Evolutionary conservation across 345 rosid genomes (phyloP).

Genomic region (Eucalyptus sp.): DNA sequence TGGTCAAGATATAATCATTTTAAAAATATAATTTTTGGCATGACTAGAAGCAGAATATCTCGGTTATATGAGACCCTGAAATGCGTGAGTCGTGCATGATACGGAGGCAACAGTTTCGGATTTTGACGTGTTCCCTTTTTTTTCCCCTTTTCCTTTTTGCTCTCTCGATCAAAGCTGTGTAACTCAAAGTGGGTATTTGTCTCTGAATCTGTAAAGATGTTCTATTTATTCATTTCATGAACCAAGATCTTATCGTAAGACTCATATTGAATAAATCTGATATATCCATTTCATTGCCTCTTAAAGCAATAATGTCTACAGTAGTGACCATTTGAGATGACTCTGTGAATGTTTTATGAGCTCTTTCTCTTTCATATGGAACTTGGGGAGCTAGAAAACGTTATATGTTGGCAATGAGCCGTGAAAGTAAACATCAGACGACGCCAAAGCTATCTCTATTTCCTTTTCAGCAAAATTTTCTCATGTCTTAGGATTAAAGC

Average conservation of each 20-base stretch:
- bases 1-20: too few species aligned
- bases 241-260: too few species aligned
- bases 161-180: background rate
- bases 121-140: background rate
- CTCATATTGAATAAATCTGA: background rate
- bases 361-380: background rate
- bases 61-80: too few species aligned
- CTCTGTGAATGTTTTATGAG: background rate
- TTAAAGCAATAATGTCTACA: background rate
- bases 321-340: conserved; percentile 1
- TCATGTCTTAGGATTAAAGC: background rate
- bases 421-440: background rate
- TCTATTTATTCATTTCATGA: too few species aligned
- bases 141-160: background rate
- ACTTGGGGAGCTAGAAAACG: background rate
- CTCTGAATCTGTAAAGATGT: too few species aligned
- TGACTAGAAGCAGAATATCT: too few species aligned
- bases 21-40: too few species aligned
- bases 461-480: background rate
- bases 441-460: background rate
- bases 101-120: background rate
- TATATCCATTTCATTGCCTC: too few species aligned
- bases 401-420: background rate
- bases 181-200: background rate
- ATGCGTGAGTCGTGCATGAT: too few species aligned